Conservation (phyloP, 805 yeast genomes). For the Middelhovenomyces tepae region DNA sequence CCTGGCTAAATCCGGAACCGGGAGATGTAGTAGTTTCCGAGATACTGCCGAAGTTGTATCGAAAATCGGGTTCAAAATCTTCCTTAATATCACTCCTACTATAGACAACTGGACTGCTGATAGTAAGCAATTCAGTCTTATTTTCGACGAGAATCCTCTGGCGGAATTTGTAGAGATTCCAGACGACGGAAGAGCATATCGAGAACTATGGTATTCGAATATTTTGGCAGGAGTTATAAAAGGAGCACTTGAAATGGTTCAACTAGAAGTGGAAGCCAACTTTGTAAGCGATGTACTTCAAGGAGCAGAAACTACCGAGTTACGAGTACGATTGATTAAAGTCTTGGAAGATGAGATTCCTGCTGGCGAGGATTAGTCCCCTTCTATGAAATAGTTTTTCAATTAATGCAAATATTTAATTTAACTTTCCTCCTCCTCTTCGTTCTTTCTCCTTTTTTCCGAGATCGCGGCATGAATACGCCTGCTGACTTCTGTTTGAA, state of each 20-base stretch:
- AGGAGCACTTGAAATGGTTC: constrained; percentile 94
- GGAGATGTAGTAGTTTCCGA: constrained; percentile 67
- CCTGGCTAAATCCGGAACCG: constrained; percentile 76
- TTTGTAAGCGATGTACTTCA: constrained; percentile 74
- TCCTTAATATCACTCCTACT: constrained; percentile 71
- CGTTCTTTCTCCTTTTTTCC: constrained; percentile 13
- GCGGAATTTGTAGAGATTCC: constrained; percentile 95
- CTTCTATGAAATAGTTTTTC: too few species aligned
- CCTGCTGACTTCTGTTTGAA: constrained; percentile 15
- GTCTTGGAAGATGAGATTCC: constrained; percentile 91
- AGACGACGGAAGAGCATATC: constrained; percentile 56
- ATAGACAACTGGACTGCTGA: constrained; percentile 71
- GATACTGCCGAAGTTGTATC: constrained; percentile 84
- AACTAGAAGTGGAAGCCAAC: constrained; percentile 74
- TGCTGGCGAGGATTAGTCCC: constrained; percentile 70
- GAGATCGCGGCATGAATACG: constrained; percentile 21
- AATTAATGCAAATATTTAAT: background rate
- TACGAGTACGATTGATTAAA: constrained; percentile 60
- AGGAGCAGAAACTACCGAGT: constrained; percentile 76
- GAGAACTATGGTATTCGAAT: constrained; percentile 88
- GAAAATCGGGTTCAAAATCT: constrained; percentile 84
- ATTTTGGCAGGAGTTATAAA: constrained; percentile 80
- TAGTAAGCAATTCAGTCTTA: constrained; percentile 61
- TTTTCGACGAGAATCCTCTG: constrained; percentile 78
- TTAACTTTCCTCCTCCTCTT: constrained; percentile 8